phyloP scores from a whole-genome alignment of 495 filamentous ascomycete genomes.

The Podospora appendiculata region DNA sequence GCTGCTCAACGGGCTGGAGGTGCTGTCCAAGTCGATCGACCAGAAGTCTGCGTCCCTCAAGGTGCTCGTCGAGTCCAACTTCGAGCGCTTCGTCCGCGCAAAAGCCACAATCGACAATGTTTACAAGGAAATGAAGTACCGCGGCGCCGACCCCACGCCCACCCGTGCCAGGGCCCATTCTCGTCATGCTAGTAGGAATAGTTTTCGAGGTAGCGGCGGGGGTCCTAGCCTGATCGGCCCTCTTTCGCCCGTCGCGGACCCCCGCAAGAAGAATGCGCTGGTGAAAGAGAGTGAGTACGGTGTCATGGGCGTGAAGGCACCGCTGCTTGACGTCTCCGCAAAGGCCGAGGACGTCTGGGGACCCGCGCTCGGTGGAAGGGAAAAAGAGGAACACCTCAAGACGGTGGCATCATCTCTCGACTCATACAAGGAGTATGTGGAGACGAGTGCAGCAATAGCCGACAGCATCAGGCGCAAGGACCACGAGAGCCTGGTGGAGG shows the following conservation, averaged over 20 bases:
- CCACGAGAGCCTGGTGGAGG: conserved; percentile 77
- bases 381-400: conserved; percentile 80
- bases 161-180: conserved; percentile 45
- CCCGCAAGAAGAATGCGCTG: conserved; percentile 78
- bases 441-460: conserved; percentile 65
- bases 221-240: conserved; percentile 24
- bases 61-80: conserved; percentile 92
- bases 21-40: conserved; percentile 83
- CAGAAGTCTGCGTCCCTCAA: conserved; percentile 95
- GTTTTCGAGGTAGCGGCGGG: conserved; percentile 53
- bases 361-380: conserved; percentile 83
- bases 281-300: conserved; percentile 93
- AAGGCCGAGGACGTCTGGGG: conserved; percentile 98
- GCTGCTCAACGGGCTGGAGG: conserved; percentile 70
- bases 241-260: conserved; percentile 28
- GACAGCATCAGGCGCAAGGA: conserved; percentile 86
- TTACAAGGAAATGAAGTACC: conserved; percentile 94
- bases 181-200: conserved; percentile 54
- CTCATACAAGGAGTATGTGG: conserved; percentile 68
- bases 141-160: conserved; percentile 58
- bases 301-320: conserved; percentile 78
- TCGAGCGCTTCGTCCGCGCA: conserved; percentile 92
- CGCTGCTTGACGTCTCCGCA: conserved; percentile 77
- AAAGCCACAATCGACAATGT: conserved; percentile 98
- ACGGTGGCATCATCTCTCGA: conserved; percentile 66